Conservation (phyloP, 768 basidiomycete genomes). For the Punctularia strigosozonata region DNA sequence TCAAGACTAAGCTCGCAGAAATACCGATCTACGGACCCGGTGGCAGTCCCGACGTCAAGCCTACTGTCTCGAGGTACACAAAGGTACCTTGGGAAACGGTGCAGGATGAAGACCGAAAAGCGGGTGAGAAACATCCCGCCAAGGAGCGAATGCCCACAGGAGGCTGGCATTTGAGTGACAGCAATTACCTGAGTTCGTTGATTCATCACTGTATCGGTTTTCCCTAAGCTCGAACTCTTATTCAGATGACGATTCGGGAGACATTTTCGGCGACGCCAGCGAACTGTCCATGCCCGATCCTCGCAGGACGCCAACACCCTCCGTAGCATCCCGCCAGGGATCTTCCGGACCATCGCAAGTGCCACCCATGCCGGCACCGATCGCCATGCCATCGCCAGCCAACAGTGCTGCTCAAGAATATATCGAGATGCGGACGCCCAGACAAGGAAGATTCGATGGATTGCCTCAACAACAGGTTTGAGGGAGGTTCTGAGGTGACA, state of each 20-base stretch:
- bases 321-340: not conserved
- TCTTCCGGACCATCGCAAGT: not conserved
- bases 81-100: slow-evolving; percentile 64
- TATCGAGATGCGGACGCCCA: not conserved
- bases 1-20: slow-evolving; percentile 63
- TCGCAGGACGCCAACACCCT: not conserved
- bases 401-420: not conserved
- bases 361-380: not conserved
- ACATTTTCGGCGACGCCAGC: not conserved
- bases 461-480: not conserved
- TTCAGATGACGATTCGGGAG: not conserved
- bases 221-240: not conserved
- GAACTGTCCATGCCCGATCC: not conserved
- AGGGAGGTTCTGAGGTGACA: not conserved
- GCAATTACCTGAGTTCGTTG: not conserved
- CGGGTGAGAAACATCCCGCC: not conserved
- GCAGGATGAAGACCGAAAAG: slow-evolving; percentile 23
- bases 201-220: not conserved
- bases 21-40: slow-evolving; percentile 57
- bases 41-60: slow-evolving; percentile 43
- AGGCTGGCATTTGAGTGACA: not conserved
- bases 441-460: not conserved
- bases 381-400: not conserved
- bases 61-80: slow-evolving; percentile 50
- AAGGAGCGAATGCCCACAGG: not conserved